phyloP scores from a whole-genome alignment of 192 early-diverging fungal genomes.

The Geosiphon pyriformis region DNA sequence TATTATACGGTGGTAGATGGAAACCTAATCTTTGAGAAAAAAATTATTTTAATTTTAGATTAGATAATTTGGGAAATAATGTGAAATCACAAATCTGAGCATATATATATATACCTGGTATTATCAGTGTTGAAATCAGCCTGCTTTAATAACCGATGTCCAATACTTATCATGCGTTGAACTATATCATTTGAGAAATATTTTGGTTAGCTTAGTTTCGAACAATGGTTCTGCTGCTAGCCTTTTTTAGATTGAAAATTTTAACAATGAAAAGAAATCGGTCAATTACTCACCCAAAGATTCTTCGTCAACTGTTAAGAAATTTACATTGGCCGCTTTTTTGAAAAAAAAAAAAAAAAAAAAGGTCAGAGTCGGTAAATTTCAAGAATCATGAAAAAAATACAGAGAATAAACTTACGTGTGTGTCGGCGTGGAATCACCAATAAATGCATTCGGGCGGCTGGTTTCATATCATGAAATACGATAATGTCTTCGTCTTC shows the following conservation, averaged over 20 bases:
- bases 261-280: conserved; percentile 3
- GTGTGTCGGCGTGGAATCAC: conserved; percentile 38
- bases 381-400: too few relatives aligned
- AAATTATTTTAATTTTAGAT: not conserved
- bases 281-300: conserved; percentile 26
- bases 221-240: too few relatives aligned
- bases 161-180: conserved; percentile 29
- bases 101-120: conserved; percentile 20
- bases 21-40: conserved; percentile 47
- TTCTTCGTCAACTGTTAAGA: conserved; percentile 24
- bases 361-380: not conserved
- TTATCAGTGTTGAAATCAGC: conserved; percentile 16
- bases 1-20: conserved; percentile 67
- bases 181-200: conserved; percentile 24
- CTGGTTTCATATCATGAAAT: conserved; percentile 40
- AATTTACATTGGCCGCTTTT: conserved; percentile 30
- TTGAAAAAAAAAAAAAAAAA: not conserved
- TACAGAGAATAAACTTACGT: not conserved
- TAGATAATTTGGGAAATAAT: not conserved
- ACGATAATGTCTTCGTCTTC: conserved; percentile 39
- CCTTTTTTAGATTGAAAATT: too few relatives aligned
- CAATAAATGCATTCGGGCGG: conserved; percentile 37
- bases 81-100: not conserved
- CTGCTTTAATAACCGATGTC: conserved; percentile 27
- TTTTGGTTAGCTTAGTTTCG: too few relatives aligned